A percentile compares a stretch with the other conserved stretches of the same genome.
Evolutionary conservation across 371 early-diverging fungal species (phyloP).

Genomic region (Actinomortierella wolfii): DNA sequence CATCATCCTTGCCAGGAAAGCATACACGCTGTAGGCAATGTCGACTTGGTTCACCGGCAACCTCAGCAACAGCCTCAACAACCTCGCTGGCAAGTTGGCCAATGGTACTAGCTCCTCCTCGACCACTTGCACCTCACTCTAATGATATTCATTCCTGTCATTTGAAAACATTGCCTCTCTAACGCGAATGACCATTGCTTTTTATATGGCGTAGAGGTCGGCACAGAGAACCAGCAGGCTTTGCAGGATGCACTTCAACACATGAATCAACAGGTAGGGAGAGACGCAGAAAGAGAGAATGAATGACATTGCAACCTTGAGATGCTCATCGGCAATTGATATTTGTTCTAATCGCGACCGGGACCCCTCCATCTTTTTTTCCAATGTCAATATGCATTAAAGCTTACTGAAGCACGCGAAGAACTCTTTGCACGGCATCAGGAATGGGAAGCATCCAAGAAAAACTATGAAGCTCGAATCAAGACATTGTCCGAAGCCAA

Average conservation of each 20-base stretch:
- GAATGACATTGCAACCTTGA: too few species aligned
- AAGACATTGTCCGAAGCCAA: conserved; percentile 32
- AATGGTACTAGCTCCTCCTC: conserved; percentile 14
- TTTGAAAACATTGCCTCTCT: not conserved
- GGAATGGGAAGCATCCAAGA: conserved; percentile 33
- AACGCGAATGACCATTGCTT: not conserved
- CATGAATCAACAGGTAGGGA: conserved; percentile 24
- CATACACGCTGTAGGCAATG: not conserved
- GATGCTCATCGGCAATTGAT: not conserved
- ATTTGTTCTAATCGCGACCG: not conserved
- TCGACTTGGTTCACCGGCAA: not conserved
- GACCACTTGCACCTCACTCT: not conserved
- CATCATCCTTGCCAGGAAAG: not conserved
- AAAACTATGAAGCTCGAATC: conserved; percentile 33
- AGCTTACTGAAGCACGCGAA: conserved; percentile 24
- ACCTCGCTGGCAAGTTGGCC: conserved; percentile 43
- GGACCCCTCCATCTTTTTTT: not conserved
- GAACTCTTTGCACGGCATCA: conserved; percentile 22
- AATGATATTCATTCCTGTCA: not conserved
- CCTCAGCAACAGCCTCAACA: conserved; percentile 29
- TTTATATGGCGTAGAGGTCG: conserved; percentile 19
- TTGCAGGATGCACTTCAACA: conserved; percentile 19
- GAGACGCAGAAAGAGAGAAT: too few species aligned
- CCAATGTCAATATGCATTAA: not conserved
- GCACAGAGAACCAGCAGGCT: conserved; percentile 22